These are phyloP conservation scores for Xylaria nigripes DNA, from an alignment of 495 filamentous ascomycete genomes.

Conservation along the genomic window DNA sequence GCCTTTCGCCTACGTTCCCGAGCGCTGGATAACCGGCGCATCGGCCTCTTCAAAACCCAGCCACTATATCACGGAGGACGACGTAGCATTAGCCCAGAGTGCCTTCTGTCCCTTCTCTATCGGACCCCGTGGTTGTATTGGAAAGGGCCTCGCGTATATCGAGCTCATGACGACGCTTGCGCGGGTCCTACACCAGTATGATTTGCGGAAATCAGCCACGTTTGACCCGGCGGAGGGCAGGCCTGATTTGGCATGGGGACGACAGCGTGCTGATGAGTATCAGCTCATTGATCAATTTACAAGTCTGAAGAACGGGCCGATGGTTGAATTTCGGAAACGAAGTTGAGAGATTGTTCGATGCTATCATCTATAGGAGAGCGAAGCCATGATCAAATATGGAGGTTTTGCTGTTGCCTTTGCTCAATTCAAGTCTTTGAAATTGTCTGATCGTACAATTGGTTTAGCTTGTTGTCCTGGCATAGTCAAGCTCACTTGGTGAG, in stretches of 20 bases:
- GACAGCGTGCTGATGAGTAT: conserved; percentile 40
- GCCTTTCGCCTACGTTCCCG: conserved; percentile 44
- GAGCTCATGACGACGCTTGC: conserved; percentile 45
- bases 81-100: conserved; percentile 36
- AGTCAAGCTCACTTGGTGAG: too few species aligned
- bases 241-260: conserved; percentile 35
- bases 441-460: too few species aligned
- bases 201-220: conserved; percentile 36
- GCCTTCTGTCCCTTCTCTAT: conserved; percentile 53
- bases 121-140: conserved; percentile 51
- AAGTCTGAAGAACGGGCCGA: conserved; percentile 48
- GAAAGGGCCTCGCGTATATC: conserved; percentile 49
- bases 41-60: conserved; percentile 11
- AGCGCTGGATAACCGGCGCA: conserved; percentile 44
- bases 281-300: conserved; percentile 52
- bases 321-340: conserved; percentile 46
- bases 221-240: conserved; percentile 38
- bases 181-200: conserved; percentile 40
- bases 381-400: too few species aligned
- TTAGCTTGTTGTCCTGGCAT: too few species aligned
- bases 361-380: too few species aligned
- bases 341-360: background rate
- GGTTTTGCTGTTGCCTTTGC: too few species aligned
- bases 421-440: too few species aligned
- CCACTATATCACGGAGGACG: conserved; percentile 21